These are phyloP conservation scores for Cephaloascus fragrans DNA, from an alignment of 805 yeast genomes.

Conservation along the genomic window DNA sequence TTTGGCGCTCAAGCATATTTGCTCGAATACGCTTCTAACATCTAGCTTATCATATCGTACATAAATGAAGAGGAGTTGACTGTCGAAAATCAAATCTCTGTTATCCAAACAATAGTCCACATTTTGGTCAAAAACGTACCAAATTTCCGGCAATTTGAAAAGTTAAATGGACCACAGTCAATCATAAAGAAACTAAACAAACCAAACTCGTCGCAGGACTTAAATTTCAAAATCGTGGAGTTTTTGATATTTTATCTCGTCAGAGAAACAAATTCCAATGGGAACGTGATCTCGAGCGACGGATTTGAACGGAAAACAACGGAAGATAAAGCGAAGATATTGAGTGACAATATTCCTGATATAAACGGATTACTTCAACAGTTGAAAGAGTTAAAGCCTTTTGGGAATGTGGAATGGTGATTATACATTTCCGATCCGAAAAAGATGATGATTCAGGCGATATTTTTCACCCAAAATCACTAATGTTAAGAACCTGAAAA, in stretches of 20 bases:
- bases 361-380: neutral
- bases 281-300: slow-evolving; percentile 9
- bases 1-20: no score
- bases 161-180: slow-evolving; percentile 40
- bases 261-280: slow-evolving; percentile 38
- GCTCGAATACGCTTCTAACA: no score
- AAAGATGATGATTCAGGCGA: no score
- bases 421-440: no score
- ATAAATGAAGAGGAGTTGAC: slow-evolving; percentile 2
- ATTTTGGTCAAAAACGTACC: slow-evolving; percentile 44
- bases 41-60: slow-evolving; percentile 11
- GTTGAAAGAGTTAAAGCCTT: slow-evolving; percentile 1
- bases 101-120: slow-evolving; percentile 48
- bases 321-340: slow-evolving; percentile 31
- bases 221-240: slow-evolving; percentile 57
- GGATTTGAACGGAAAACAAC: slow-evolving; percentile 23
- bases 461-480: no score
- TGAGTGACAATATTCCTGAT: slow-evolving; percentile 11
- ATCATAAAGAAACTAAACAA: slow-evolving; percentile 37
- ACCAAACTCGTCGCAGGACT: slow-evolving; percentile 32
- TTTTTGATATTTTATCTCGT: slow-evolving; percentile 59
- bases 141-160: slow-evolving; percentile 53
- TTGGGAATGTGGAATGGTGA: slow-evolving; percentile 1
- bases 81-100: slow-evolving; percentile 15
- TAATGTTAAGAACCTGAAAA: neutral